Percentiles rank a stretch among this genome's conserved stretches.
Evolutionary conservation across 129 eudicot species (phyloP).

Genomic region (Helianthus tuberosus): DNA sequence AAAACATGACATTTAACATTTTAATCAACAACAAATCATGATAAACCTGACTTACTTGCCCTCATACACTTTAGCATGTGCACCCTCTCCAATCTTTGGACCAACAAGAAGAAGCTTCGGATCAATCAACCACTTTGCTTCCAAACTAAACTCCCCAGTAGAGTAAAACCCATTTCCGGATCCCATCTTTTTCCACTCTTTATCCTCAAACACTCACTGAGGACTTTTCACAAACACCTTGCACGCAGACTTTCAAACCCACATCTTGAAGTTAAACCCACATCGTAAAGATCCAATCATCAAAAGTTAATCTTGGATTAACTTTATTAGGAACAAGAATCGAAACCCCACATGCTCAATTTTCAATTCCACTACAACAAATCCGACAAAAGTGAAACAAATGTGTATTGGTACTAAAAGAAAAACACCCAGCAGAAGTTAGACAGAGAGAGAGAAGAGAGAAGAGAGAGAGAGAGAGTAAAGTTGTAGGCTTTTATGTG

Average conservation of each 20-base stretch:
- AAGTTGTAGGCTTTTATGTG: constrained; percentile 26
- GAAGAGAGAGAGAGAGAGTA: constrained; percentile 11
- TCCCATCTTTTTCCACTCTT: constrained; percentile 56
- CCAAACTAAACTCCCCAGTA: constrained; percentile 60
- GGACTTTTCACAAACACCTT: constrained; percentile 30
- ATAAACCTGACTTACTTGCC: constrained; percentile 80
- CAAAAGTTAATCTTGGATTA: neutral
- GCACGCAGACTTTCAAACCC: constrained; percentile 20
- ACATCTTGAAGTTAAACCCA: constrained; percentile 22
- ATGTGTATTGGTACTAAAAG: neutral
- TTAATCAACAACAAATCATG: constrained; percentile 3
- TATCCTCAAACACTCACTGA: constrained; percentile 12
- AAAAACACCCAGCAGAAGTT: neutral
- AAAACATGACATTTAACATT: constrained; percentile 1
- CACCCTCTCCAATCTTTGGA: constrained; percentile 98
- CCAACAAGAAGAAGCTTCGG: constrained; percentile 92
- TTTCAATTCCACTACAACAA: neutral
- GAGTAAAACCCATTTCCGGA: constrained; percentile 76
- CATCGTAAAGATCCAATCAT: neutral
- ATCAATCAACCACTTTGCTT: constrained; percentile 91
- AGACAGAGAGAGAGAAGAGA: neutral
- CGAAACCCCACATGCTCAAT: neutral
- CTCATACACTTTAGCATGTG: constrained; percentile 94
- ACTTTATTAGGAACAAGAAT: constrained; percentile 7
- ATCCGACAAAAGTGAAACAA: neutral